Evolutionary conservation across 805 yeast genomes (phyloP).

Genomic region (Candida patagonica): DNA sequence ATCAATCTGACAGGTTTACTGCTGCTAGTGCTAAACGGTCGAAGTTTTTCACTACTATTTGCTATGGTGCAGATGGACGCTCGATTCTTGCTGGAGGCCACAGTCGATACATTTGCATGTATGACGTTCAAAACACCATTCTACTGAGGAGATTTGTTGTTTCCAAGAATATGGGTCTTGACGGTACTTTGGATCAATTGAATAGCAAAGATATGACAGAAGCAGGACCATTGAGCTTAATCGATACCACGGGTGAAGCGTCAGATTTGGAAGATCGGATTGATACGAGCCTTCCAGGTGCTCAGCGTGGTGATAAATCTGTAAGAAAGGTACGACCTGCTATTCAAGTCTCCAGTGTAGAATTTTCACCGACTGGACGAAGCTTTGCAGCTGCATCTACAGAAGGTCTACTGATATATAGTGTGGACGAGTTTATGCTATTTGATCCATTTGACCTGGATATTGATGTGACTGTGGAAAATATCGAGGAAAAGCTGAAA

Average conservation of each 20-base stretch:
- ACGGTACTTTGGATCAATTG: slow-evolving; percentile 73
- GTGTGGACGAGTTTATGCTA: slow-evolving; percentile 61
- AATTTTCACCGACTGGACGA: slow-evolving; percentile 82
- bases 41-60: slow-evolving; percentile 69
- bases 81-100: slow-evolving; percentile 89
- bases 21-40: slow-evolving; percentile 76
- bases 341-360: slow-evolving; percentile 67
- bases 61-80: slow-evolving; percentile 83
- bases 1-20: slow-evolving; percentile 70
- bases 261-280: slow-evolving; percentile 77
- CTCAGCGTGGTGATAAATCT: slow-evolving; percentile 72
- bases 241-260: slow-evolving; percentile 79
- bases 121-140: slow-evolving; percentile 84
- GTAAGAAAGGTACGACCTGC: slow-evolving; percentile 70
- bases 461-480: slow-evolving; percentile 79
- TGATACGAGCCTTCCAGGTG: slow-evolving; percentile 77
- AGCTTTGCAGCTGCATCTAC: slow-evolving; percentile 94
- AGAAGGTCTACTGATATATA: slow-evolving; percentile 78
- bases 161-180: slow-evolving; percentile 80
- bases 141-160: slow-evolving; percentile 72
- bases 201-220: slow-evolving; percentile 81
- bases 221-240: slow-evolving; percentile 72
- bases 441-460: slow-evolving; percentile 96
- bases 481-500: slow-evolving; percentile 50
- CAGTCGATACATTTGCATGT: slow-evolving; percentile 81